Percentiles rank a stretch among this genome's conserved stretches.
Evolutionary conservation across 179 eudicot genomes (phyloP).

Genomic region (Spergularia azorica): DNA sequence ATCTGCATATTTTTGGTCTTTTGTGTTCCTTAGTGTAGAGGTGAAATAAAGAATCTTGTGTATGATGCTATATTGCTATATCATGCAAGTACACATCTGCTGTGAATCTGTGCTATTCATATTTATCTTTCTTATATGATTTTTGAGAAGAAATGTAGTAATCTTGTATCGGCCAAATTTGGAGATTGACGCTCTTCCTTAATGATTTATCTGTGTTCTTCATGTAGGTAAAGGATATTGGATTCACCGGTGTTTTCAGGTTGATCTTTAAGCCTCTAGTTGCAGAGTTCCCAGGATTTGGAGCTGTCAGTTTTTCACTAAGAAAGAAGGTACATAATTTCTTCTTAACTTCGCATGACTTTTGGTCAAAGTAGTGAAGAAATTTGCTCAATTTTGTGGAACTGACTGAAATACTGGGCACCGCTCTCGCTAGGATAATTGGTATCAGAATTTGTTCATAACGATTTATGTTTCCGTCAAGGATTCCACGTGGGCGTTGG

Average conservation of each 20-base stretch:
- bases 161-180: not conserved
- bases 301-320: slow-evolving; percentile 78
- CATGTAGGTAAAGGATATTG: slow-evolving; percentile 79
- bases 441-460: no score
- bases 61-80: not conserved
- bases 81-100: not conserved
- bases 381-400: not conserved
- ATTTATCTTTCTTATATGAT: not conserved
- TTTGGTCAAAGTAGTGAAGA: not conserved
- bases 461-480: no score
- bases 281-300: slow-evolving; percentile 79
- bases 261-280: slow-evolving; percentile 82
- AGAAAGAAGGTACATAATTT: slow-evolving; percentile 59
- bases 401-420: not conserved
- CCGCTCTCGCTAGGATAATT: not conserved
- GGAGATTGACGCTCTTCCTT: slow-evolving; percentile 4
- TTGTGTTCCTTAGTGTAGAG: not conserved
- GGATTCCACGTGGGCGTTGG: no score
- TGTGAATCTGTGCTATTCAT: not conserved
- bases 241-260: slow-evolving; percentile 91
- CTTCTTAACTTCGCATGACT: slow-evolving; percentile 4
- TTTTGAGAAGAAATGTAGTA: not conserved
- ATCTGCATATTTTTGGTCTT: not conserved
- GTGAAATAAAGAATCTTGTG: not conserved
- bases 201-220: slow-evolving; percentile 11